Percentiles rank a stretch among this genome's conserved stretches.
Evolutionary conservation across 1,139 yeast genomes (phyloP).

Genomic region (Dujonia santamariae): DNA sequence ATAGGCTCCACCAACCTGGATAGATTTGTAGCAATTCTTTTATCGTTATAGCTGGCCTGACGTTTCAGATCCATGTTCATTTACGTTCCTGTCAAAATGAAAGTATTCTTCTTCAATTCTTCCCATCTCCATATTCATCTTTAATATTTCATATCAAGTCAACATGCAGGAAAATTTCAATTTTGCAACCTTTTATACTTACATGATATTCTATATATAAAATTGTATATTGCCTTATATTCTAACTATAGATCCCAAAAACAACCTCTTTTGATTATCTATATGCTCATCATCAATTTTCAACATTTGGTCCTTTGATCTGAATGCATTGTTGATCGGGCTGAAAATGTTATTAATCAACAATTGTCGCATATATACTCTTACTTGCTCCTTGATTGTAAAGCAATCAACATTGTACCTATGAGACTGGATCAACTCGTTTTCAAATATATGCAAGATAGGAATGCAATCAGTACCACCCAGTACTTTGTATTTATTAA

Average conservation of each 20-base stretch:
- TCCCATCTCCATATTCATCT: too few species aligned
- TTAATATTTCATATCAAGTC: too few species aligned
- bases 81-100: too few species aligned
- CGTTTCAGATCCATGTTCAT: too few species aligned
- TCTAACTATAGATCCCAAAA: constrained; percentile 3
- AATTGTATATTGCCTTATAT: not conserved
- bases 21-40: constrained; percentile 38
- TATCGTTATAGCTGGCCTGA: constrained; percentile 24
- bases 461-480: constrained; percentile 14
- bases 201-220: too few species aligned
- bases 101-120: too few species aligned
- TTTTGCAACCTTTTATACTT: too few species aligned
- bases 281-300: constrained; percentile 20
- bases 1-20: constrained; percentile 63
- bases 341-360: constrained; percentile 25
- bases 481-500: constrained; percentile 1
- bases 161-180: too few species aligned
- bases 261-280: constrained; percentile 18
- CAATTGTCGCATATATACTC: constrained; percentile 17
- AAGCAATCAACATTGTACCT: constrained; percentile 14
- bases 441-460: constrained; percentile 36
- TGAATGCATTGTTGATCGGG: constrained; percentile 27
- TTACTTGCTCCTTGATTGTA: constrained; percentile 17
- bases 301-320: constrained; percentile 22
- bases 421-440: constrained; percentile 26